Evolutionary conservation across 192 early-diverging fungal genomes (phyloP).

Genomic region (Jimgerdemannia lactiflua): DNA sequence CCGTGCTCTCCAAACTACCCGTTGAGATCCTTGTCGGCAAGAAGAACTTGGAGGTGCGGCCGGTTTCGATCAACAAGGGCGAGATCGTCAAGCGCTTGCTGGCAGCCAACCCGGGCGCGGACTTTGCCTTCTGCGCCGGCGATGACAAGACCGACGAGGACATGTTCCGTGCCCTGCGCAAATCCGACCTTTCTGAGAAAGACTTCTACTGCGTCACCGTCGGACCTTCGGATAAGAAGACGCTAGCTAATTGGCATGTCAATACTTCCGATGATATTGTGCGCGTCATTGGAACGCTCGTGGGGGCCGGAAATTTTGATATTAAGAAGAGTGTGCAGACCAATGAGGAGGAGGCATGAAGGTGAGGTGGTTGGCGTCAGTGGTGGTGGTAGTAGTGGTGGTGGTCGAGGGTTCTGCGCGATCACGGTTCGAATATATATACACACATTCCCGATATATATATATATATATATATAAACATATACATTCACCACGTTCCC

Average conservation of each 20-base stretch:
- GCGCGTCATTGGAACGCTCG: constrained; percentile 14
- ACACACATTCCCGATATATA: too few species aligned
- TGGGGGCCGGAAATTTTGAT: not conserved
- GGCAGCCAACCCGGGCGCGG: constrained; percentile 55
- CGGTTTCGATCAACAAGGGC: constrained; percentile 94
- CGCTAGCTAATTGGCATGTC: constrained; percentile 84
- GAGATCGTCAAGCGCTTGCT: constrained; percentile 92
- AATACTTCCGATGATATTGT: constrained; percentile 64
- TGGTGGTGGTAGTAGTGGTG: too few species aligned
- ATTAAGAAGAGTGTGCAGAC: too few species aligned
- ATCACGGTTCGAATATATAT: too few species aligned
- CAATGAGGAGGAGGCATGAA: too few species aligned
- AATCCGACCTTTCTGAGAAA: not conserved
- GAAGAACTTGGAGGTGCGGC: constrained; percentile 95
- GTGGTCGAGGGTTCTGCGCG: too few species aligned
- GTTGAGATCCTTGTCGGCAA: constrained; percentile 95
- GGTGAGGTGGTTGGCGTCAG: too few species aligned
- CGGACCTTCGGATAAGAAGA: constrained; percentile 86
- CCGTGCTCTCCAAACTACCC: constrained; percentile 89
- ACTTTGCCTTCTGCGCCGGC: constrained; percentile 95
- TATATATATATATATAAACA: too few species aligned
- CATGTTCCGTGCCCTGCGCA: constrained; percentile 81
- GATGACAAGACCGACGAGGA: constrained; percentile 98
- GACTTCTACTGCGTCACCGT: constrained; percentile 76
- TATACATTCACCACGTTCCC: too few species aligned